These are phyloP conservation scores for Vigna unguiculata DNA, from an alignment of 306 rosid genomes.

Conservation along the genomic window DNA sequence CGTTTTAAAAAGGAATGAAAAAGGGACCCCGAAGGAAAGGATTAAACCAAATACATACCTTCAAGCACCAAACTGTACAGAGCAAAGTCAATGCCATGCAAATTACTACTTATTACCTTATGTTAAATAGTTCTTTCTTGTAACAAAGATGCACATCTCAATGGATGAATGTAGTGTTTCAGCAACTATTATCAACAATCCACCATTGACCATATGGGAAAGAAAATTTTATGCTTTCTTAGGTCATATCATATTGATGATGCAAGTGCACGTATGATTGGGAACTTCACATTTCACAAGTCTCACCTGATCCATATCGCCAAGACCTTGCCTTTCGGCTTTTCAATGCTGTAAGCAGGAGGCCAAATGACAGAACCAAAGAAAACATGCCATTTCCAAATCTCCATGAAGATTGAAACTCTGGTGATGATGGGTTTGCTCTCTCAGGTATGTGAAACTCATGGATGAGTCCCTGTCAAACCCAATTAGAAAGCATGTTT, in stretches of 20 bases:
- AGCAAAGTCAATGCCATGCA: neutral
- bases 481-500: conserved; percentile 31
- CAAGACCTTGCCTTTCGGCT: conserved; percentile 86
- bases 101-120: neutral
- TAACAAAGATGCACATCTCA: conserved; percentile 18
- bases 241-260: neutral
- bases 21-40: neutral
- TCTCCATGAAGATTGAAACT: conserved; percentile 83
- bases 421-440: conserved; percentile 54
- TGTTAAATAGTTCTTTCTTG: neutral
- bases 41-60: neutral
- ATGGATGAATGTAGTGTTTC: conserved; percentile 12
- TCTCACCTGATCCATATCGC: conserved; percentile 78
- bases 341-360: conserved; percentile 70
- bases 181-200: conserved; percentile 8
- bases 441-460: conserved; percentile 76
- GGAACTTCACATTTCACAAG: conserved; percentile 9
- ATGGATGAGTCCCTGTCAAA: conserved; percentile 66
- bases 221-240: conserved; percentile 7
- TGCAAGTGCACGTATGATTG: conserved; percentile 23
- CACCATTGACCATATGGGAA: conserved; percentile 2
- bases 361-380: conserved; percentile 78
- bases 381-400: conserved; percentile 91
- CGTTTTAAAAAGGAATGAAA: neutral
- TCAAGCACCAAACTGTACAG: neutral